Percentiles rank a stretch among this genome's conserved stretches.
phyloP scores from a whole-genome alignment of 495 filamentous ascomycete genomes.

The Sporormia fimetaria region DNA sequence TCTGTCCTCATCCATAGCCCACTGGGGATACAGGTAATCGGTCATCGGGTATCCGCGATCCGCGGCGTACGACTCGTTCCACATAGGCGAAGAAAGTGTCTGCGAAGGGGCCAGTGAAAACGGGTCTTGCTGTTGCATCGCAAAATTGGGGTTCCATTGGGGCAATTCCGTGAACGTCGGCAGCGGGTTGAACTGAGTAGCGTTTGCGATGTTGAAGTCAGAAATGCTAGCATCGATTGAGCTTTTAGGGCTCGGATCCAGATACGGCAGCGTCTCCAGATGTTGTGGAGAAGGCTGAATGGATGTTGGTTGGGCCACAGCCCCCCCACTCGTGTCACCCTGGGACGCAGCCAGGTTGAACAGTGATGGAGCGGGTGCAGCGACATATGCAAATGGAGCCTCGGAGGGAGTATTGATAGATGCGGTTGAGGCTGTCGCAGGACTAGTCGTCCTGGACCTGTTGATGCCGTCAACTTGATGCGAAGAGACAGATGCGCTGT shows the following conservation, averaged over 20 bases:
- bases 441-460: constrained; percentile 29
- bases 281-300: constrained; percentile 14
- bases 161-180: constrained; percentile 29
- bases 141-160: constrained; percentile 26
- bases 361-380: constrained; percentile 15
- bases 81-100: constrained; percentile 15
- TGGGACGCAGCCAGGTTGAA: constrained; percentile 14
- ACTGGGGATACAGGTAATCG: constrained; percentile 24
- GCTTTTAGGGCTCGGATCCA: constrained; percentile 14
- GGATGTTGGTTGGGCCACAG: constrained; percentile 6
- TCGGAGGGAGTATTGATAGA: constrained; percentile 27
- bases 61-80: constrained; percentile 21
- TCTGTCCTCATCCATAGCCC: constrained; percentile 19
- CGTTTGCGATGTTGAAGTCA: constrained; percentile 25
- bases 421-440: constrained; percentile 28
- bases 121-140: constrained; percentile 19
- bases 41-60: constrained; percentile 20
- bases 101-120: constrained; percentile 14
- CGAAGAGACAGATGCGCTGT: constrained; percentile 24
- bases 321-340: constrained; percentile 2
- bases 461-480: constrained; percentile 24
- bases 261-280: constrained; percentile 7
- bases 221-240: constrained; percentile 8
- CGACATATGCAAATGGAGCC: constrained; percentile 28
- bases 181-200: constrained; percentile 26